Evolutionary conservation across 768 basidiomycete species (phyloP), one percentile per base, ranked within the genome.

Genomic region (Austroboletus eburneus): DNA sequence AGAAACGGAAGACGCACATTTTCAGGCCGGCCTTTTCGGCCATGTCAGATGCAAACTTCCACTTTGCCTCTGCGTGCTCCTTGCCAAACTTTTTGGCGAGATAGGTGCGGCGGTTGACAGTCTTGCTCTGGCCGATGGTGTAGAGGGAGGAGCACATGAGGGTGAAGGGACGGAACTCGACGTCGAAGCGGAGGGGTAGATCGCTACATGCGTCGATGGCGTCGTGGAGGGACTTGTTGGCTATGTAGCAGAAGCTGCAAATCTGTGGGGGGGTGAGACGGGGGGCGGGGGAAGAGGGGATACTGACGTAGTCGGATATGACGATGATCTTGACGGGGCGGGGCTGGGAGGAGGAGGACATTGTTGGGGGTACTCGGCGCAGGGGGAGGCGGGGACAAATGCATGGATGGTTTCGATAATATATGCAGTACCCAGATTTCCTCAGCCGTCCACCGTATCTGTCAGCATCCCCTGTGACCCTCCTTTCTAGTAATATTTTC

Each of bases 181-280:
- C 62, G 27, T 69, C 66, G 45, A 67, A 67, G 30, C 51, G 55
- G 45, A 67, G 24, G 24, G 66, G 65, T 13, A 72, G 62, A 50
- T 62, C 57, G 24, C 39, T n/a, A 16, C 64, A 66, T 14, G 60
- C 64, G 1, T 62, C 50, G 47, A 72, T 71, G n/a, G 71, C 71
- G 18, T 58, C 59, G 8, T 62, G 54, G 39, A 72, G 61, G 22
- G 66, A 58, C 57, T 69, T 69, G 58, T 64, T 57, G 17, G 58
- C 67, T 38, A 73, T 67, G 57, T 71, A 72, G 39, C 71, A 72
- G 49, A 69, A 70, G 36, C 47, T 49, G 50, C 69, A 70, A 20
- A 65, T 49, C 66, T 67, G 46, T 21, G 9, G 16, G 25, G n/a
- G 32, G 20, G 27, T 27, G 27, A 27, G 27, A 27, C n/a, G 27